Percentiles rank a stretch among this genome's conserved stretches.
Evolutionary conservation across 202 grass and related monocot genomes (phyloP).

Genomic region (Schoenoplectus tabernaemontani): DNA sequence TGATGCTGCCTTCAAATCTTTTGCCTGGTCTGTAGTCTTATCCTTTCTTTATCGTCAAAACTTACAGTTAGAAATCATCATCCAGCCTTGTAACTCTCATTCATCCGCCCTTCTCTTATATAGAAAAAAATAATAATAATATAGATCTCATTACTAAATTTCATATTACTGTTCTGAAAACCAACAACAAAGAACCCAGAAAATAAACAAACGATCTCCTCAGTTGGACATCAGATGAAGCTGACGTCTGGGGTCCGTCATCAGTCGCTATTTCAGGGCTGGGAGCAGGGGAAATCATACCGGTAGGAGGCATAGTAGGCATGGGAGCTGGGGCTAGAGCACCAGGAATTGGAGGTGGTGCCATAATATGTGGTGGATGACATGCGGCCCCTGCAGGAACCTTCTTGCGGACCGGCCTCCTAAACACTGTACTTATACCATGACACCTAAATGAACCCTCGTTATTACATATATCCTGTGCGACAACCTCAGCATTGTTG

Average conservation of each 20-base stretch:
- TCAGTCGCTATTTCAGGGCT: constrained; percentile 25
- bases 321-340: constrained; percentile 19
- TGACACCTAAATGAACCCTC: constrained; percentile 47
- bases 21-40: not conserved
- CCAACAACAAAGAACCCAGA: constrained; percentile 17
- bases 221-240: constrained; percentile 13
- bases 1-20: not conserved
- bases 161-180: constrained; percentile 30
- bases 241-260: constrained; percentile 31
- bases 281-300: constrained; percentile 15
- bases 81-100: not conserved
- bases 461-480: constrained; percentile 32
- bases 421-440: constrained; percentile 43
- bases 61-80: not conserved
- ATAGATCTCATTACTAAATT: constrained; percentile 1
- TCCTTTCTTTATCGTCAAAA: not conserved
- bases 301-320: constrained; percentile 31
- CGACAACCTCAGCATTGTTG: constrained; percentile 39
- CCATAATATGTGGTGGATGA: constrained; percentile 14
- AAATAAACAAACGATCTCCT: constrained; percentile 22
- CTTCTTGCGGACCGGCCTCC: constrained; percentile 29
- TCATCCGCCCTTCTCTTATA: not conserved
- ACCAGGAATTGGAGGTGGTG: not conserved
- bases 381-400: constrained; percentile 1
- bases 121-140: not conserved